These are phyloP conservation scores for Phyllosticta paracitricarpa DNA, from an alignment of 2,329 filamentous ascomycete species.

Conservation along the genomic window DNA sequence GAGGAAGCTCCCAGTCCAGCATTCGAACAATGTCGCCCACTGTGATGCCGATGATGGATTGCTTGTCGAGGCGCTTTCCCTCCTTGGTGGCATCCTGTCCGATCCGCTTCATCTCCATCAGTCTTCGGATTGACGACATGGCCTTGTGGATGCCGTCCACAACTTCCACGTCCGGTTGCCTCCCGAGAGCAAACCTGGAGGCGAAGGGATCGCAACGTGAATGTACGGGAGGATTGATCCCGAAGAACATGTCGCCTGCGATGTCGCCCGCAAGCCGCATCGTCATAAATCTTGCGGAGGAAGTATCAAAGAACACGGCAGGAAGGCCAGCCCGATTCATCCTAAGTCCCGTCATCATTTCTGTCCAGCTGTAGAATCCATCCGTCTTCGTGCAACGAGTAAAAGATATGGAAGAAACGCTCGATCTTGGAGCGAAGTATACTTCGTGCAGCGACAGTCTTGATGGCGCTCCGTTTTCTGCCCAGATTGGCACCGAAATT, in stretches of 20 bases:
- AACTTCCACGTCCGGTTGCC: too few relatives aligned
- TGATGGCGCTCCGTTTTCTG: background rate
- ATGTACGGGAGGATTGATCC: too few relatives aligned
- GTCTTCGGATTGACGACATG: background rate
- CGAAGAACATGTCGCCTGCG: too few relatives aligned
- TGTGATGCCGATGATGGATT: background rate
- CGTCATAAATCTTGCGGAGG: too few relatives aligned
- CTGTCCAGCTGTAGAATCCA: background rate
- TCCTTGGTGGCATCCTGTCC: background rate
- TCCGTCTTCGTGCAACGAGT: background rate
- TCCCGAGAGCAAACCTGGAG: too few relatives aligned
- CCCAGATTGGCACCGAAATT: background rate
- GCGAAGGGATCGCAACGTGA: too few relatives aligned
- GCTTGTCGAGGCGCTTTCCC: background rate
- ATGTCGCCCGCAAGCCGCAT: too few relatives aligned
- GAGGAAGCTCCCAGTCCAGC: background rate
- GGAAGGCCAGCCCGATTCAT: background rate
- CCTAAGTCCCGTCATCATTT: background rate
- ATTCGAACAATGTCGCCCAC: background rate
- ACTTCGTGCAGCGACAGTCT: background rate
- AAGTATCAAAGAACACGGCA: too few relatives aligned
- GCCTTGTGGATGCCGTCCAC: background rate
- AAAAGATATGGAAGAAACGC: background rate
- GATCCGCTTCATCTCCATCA: background rate
- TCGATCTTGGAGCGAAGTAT: background rate